Base-by-base conservation (phyloP, 2,329 filamentous ascomycete genomes). In the Cercospora canescens region DNA sequence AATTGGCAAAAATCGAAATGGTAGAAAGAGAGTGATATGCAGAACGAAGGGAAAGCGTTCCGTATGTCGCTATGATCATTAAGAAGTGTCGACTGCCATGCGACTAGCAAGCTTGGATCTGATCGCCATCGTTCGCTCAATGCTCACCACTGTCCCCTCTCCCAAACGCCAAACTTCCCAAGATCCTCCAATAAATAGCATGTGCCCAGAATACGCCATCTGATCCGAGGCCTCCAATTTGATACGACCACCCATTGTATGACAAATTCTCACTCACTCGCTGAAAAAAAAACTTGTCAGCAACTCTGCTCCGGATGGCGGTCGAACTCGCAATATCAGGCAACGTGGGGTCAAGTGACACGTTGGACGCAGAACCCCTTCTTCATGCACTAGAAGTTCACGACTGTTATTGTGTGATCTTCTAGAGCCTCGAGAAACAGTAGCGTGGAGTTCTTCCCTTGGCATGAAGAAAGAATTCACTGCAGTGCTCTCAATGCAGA, bases 401-500 rank as follows among this genome's bases (percentile, higher is more conserved):
- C 60, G 48, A 62, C 60, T 62, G 60, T 62, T 62, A 62, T 50
- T 62, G 60, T 62, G 60, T 62, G 60, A 62, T 62, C 48, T 56
- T 62, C 60, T 62, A 37, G 48, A 30, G 60, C 32, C 37, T 28
- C 32, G 60, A 45, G 54, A 30, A 52, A 41, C 21, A 45, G 28
- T 50, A 32, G n/a, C 24, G 41, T 50, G 11, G 21, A 28, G 3
- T 16, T 26, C 21, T 32, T 35, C 52, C 18, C 16, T 32, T 34
- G 30, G 32, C 28, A 56, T 35, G 32, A 35, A 35, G 41, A 18
- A 48, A 24, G 28, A 35, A 56, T 56, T 24, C 52, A 35, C 28
- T 21, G 4, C 5, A 56, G 18, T 32, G 52, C 30, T 56, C 52
- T 56, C 28, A 26, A 21, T 28, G 6, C 4, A 9, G 52, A n/a